Evolutionary conservation across 352 stramenopile genomes (phyloP).

Genomic region (Phytophthora boehmeriae): DNA sequence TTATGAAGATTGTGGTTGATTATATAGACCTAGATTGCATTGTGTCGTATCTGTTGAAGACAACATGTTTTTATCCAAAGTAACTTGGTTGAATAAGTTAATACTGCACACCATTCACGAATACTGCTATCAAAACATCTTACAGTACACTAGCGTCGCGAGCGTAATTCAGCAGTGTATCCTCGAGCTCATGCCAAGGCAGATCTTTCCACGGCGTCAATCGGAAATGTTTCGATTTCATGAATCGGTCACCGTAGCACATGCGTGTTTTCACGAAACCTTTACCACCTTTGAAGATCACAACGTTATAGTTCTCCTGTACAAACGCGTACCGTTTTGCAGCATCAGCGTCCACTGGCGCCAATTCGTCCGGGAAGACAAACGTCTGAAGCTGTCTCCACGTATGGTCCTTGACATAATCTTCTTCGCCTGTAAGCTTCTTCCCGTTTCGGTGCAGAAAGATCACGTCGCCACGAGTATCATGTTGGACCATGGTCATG

Average conservation of each 20-base stretch:
- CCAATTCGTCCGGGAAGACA: constrained; percentile 22
- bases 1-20: no score
- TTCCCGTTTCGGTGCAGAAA: constrained; percentile 60
- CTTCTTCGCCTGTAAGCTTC: constrained; percentile 40
- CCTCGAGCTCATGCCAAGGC: constrained; percentile 32
- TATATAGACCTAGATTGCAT: no score
- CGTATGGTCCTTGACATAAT: constrained; percentile 30
- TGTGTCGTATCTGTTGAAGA: no score
- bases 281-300: constrained; percentile 24
- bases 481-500: constrained; percentile 46
- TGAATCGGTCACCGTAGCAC: constrained; percentile 32
- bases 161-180: constrained; percentile 30
- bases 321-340: constrained; percentile 25
- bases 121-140: background rate
- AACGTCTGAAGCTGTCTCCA: constrained; percentile 38
- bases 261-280: constrained; percentile 34
- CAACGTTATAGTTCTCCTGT: constrained; percentile 26
- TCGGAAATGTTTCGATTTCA: constrained; percentile 28
- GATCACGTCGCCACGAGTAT: constrained; percentile 35
- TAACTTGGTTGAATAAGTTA: constrained; percentile 1
- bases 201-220: constrained; percentile 27
- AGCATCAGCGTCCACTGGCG: constrained; percentile 20
- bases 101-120: background rate
- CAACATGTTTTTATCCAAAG: background rate
- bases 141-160: constrained; percentile 28